These are phyloP conservation scores for Parietichytrium sp. DNA, from an alignment of 108 stramenopile species.

Conservation along the genomic window DNA sequence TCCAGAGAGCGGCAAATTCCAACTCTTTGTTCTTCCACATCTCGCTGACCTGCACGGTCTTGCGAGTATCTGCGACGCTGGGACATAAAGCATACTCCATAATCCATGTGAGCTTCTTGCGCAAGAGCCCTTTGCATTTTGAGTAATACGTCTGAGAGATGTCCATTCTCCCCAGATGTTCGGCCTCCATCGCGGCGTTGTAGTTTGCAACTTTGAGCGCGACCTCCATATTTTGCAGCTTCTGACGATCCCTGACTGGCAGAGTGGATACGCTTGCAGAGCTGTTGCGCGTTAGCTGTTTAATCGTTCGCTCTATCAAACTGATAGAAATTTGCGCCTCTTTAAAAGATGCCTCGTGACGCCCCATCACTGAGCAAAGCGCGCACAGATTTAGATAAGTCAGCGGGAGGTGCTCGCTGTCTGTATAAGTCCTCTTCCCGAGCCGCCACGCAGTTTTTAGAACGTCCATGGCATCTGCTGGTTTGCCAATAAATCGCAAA, in stretches of 20 bases:
- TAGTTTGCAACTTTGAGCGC: not conserved
- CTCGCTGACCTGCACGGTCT: too few species aligned
- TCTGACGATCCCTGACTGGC: not conserved
- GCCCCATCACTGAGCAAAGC: not conserved
- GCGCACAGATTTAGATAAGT: not conserved
- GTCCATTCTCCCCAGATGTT: not conserved
- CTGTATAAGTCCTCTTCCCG: not conserved
- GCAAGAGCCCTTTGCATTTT: not conserved
- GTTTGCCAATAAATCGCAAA: not conserved
- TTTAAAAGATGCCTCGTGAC: not conserved
- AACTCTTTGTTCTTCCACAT: too few species aligned
- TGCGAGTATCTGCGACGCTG: too few species aligned
- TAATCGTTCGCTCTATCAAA: not conserved
- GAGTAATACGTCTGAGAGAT: not conserved
- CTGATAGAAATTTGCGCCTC: not conserved
- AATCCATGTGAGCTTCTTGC: not conserved
- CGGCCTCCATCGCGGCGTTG: not conserved
- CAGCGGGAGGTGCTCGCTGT: conserved; percentile 23
- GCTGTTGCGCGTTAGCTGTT: not conserved
- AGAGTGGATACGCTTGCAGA: not conserved
- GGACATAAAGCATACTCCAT: conserved; percentile 17
- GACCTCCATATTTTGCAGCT: not conserved
- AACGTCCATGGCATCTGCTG: not conserved
- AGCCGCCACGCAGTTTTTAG: not conserved
- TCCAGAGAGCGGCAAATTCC: too few species aligned